Evolutionary conservation across 331 rosid species (phyloP).

Genomic region (Pyracantha coccinea): DNA sequence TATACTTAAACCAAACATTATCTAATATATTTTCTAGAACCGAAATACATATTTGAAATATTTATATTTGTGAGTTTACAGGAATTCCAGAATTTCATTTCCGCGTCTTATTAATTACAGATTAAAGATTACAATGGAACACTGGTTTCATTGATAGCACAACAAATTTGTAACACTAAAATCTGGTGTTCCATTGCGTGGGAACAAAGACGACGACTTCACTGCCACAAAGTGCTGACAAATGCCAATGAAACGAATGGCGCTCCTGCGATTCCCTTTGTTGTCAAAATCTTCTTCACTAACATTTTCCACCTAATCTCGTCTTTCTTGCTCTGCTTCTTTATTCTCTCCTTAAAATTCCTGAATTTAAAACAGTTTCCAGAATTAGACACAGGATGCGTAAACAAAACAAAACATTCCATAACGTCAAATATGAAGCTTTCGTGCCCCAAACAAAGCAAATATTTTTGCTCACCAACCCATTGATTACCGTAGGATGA

Average conservation of each 20-base stretch:
- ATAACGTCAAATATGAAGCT: background rate
- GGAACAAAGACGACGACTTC: slow-evolving; percentile 2
- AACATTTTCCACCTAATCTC: slow-evolving; percentile 73
- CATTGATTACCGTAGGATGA: too few relatives aligned
- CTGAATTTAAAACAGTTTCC: slow-evolving; percentile 38
- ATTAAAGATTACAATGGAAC: background rate
- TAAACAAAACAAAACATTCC: background rate
- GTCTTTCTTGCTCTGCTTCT: slow-evolving; percentile 73
- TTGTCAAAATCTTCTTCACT: slow-evolving; percentile 57
- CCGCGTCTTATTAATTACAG: slow-evolving; percentile 3
- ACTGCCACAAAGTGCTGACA: slow-evolving; percentile 5
- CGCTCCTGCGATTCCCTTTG: slow-evolving; percentile 51
- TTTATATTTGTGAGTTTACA: background rate
- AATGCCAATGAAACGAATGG: slow-evolving; percentile 28
- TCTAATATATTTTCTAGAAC: background rate
- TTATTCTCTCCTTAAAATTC: slow-evolving; percentile 56
- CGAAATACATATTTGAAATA: background rate
- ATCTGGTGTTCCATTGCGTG: background rate
- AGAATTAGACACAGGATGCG: background rate
- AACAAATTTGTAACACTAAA: slow-evolving; percentile 9
- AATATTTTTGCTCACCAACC: too few relatives aligned
- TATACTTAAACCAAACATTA: background rate
- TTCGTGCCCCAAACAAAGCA: too few relatives aligned
- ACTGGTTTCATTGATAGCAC: background rate
- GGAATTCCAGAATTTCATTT: background rate